Base-by-base conservation (phyloP, 495 filamentous ascomycete species). In the Daldinia bambusicola region DNA sequence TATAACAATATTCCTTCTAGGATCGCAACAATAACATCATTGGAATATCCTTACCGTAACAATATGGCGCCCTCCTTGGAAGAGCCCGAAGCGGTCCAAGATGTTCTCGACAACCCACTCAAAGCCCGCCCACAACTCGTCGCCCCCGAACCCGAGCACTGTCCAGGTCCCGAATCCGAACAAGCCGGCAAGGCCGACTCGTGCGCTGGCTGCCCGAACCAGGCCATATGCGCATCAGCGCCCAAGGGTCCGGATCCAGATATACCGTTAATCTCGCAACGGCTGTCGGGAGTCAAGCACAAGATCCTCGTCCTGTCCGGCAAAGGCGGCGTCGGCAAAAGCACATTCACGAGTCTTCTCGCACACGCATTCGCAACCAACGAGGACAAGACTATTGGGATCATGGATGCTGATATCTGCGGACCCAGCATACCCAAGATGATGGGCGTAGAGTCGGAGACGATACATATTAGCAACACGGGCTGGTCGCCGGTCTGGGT, bases 331-430 rank as follows among this genome's bases (percentile, higher is more conserved):
- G 95, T 99, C 2, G 95, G 95, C 13, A 99, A 99, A 78, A 93
- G 90, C 43, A 98, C 96, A 0, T 95, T 98, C 74, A 92, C 92
- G 1, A 89, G 89, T 0, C 88, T 98, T 63, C 88, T 99, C 0
- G 91, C 93, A 10, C 91, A 95, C 74, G 94, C 90, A 0, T 95
- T 98, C 61, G 93, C 96, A 0, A 84, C 88, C 13, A 91, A 95
- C 76, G 86, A 89, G 2, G 87, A 88, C 9, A 88, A 80, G 18
- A 92, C 89, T 9, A 90, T 99, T 5, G 95, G 94, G 10, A 88
- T 99, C 58, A 97, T 97, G 92, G 95, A 99, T 76, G 95, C 95
- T 1, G 95, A 99, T 80, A 95, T 99, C 69, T 95, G 92, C 79
- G 95, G 95, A 0, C 95, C 95, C 0, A 91, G 87, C 55, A 97